Evolutionary conservation across 345 rosid species (phyloP).

Genomic region (Populus davidiana): DNA sequence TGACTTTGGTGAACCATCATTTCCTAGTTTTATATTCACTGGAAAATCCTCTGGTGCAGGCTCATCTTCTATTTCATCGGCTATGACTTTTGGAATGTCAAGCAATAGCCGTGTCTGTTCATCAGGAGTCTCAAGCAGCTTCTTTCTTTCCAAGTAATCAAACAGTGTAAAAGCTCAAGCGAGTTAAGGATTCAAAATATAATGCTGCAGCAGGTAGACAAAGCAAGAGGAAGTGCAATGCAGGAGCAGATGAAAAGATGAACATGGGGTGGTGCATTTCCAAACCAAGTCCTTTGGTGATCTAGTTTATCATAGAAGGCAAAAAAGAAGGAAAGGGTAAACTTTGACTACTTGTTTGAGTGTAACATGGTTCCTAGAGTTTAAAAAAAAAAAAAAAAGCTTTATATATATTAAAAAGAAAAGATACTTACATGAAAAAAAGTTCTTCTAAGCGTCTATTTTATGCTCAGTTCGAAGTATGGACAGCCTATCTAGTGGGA

Average conservation of each 20-base stretch:
- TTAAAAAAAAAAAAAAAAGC: too few species aligned
- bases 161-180: slow-evolving; percentile 44
- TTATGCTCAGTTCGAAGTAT: too few species aligned
- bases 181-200: slow-evolving; percentile 51
- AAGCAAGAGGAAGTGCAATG: neutral
- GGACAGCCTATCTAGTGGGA: too few species aligned
- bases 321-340: neutral
- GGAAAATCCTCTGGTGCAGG: slow-evolving; percentile 23
- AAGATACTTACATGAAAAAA: too few species aligned
- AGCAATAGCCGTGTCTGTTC: slow-evolving; percentile 60
- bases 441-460: too few species aligned
- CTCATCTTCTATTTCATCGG: slow-evolving; percentile 52
- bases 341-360: too few species aligned
- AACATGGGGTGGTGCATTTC: neutral
- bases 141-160: slow-evolving; percentile 70
- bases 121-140: slow-evolving; percentile 59
- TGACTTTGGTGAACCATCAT: slow-evolving; percentile 28
- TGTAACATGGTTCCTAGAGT: too few species aligned
- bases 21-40: slow-evolving; percentile 24
- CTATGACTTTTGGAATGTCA: slow-evolving; percentile 63
- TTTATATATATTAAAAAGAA: too few species aligned
- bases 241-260: neutral
- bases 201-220: neutral
- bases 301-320: neutral
- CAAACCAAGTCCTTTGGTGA: neutral